Evolutionary conservation across 106 monocot genomes (phyloP), one percentile per base, ranked within the genome.

Genomic region (Allium sativum): DNA sequence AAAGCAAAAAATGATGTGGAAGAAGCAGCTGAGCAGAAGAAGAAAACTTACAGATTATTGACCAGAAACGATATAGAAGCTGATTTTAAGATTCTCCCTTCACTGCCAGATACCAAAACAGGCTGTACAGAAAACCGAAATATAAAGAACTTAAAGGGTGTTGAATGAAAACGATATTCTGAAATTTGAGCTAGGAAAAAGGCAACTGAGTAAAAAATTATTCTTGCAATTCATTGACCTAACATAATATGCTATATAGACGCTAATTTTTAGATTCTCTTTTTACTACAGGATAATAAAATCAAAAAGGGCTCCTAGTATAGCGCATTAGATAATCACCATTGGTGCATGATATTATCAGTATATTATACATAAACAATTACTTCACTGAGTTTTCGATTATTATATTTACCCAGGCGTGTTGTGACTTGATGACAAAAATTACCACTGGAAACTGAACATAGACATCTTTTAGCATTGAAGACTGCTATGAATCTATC

Each of bases 171-270:
- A 58, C 10, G 3, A 14, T 1, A 43, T 58, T 21, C 21, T 17
- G 19, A 12, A 40, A 14, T 44, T 8, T 5, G 12, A 47, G 57
- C 16, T 22, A 20, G 44, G 18, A 20, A 40, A n/a, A 44, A 47
- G 53, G 50, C 6, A 56, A 56, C 18, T 55, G 43, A 71, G 47
- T 52, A 45, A 3, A 19, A 46, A 70, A 53, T 71, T 59, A 21
- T 56, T 63, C 93, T 93, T 65, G 90, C 94, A 68, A 90, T 95
- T 84, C 86, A 86, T 79, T 95, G 90, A 17, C 90, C 94, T 18
- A 81, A 73, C 48, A 82, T 78, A 48, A 95, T 84, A 71, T 71
- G 89, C 56, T 79, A 86, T 65, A 95, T 68, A 71, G 81, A 90
- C 57, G 83, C 75, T 76, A 95, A 76, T 46, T 87, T 90, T 70